Evolutionary conservation across 139 green algal genomes (phyloP).

Genomic region (Micractinium sp.): DNA sequence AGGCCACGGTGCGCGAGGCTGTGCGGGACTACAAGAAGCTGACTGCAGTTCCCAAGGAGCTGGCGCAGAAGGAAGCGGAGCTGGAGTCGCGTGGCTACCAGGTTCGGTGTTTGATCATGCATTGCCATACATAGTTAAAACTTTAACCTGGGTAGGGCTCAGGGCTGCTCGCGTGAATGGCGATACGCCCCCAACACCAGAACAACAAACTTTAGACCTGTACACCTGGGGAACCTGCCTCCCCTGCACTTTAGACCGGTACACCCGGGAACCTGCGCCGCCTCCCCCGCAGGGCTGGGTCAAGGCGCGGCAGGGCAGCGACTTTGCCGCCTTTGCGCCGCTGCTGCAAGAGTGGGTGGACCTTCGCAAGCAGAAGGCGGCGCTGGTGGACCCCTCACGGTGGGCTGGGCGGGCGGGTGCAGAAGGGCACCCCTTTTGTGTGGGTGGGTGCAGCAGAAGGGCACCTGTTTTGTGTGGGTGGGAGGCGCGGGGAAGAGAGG

Average conservation of each 20-base stretch:
- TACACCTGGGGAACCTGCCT: too few species aligned
- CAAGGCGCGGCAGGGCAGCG: slow-evolving; percentile 67
- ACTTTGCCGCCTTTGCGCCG: slow-evolving; percentile 87
- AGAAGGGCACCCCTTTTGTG: background rate
- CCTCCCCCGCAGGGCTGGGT: slow-evolving; percentile 71
- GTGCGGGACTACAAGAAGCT: slow-evolving; percentile 43
- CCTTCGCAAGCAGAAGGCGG: slow-evolving; percentile 60
- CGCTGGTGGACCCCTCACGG: slow-evolving; percentile 50
- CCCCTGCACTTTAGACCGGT: too few species aligned
- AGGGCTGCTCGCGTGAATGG: too few species aligned
- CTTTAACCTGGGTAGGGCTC: too few species aligned
- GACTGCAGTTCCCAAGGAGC: slow-evolving; percentile 73
- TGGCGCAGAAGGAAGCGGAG: slow-evolving; percentile 73
- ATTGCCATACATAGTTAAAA: too few species aligned
- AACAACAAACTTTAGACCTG: background rate
- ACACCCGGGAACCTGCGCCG: too few species aligned
- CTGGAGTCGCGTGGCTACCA: slow-evolving; percentile 79
- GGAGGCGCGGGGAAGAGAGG: too few species aligned
- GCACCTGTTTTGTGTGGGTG: too few species aligned
- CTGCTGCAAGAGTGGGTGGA: slow-evolving; percentile 85
- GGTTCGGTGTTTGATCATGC: slow-evolving; percentile 10
- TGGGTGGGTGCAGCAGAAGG: too few species aligned
- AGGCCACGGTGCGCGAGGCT: slow-evolving; percentile 58
- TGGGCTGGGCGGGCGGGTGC: background rate
- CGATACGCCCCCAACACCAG: too few species aligned